phyloP scores from a whole-genome alignment of 495 filamentous ascomycete species.

The Apiosordaria backusii region DNA sequence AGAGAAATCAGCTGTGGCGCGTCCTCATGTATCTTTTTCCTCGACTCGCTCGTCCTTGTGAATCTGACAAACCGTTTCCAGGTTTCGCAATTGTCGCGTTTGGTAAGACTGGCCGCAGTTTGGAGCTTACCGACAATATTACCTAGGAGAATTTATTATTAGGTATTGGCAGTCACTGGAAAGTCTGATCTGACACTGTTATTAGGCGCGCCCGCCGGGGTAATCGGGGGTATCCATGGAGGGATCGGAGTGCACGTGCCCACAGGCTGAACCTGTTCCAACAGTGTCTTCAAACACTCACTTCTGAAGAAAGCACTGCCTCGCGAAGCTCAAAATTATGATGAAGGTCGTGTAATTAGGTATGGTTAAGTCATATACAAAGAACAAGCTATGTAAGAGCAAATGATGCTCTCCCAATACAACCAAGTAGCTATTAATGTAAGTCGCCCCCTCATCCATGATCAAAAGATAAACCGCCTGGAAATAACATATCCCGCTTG shows the following conservation, averaged over 20 bases:
- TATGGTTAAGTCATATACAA: background rate
- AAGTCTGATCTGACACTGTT: background rate
- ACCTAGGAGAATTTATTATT: background rate
- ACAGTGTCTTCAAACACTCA: too few species aligned
- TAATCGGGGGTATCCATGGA: background rate
- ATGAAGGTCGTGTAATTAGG: background rate
- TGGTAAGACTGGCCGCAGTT: too few species aligned
- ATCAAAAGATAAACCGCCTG: background rate
- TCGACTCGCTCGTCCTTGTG: background rate
- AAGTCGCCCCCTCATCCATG: background rate
- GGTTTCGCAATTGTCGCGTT: too few species aligned
- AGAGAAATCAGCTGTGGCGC: background rate
- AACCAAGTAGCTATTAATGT: background rate
- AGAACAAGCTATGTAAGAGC: background rate
- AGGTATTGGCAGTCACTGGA: background rate
- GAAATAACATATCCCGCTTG: slow-evolving; percentile 3
- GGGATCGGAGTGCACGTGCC: background rate
- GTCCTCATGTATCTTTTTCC: background rate
- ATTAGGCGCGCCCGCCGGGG: background rate
- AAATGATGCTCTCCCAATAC: background rate
- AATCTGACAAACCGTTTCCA: too few species aligned
- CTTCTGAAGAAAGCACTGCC: too few species aligned
- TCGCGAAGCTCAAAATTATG: too few species aligned
- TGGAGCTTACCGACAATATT: too few species aligned
- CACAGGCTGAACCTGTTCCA: background rate